Base-by-base conservation (phyloP, 1,284 basidiomycete species). In the Tylopilus orsonianus region DNA sequence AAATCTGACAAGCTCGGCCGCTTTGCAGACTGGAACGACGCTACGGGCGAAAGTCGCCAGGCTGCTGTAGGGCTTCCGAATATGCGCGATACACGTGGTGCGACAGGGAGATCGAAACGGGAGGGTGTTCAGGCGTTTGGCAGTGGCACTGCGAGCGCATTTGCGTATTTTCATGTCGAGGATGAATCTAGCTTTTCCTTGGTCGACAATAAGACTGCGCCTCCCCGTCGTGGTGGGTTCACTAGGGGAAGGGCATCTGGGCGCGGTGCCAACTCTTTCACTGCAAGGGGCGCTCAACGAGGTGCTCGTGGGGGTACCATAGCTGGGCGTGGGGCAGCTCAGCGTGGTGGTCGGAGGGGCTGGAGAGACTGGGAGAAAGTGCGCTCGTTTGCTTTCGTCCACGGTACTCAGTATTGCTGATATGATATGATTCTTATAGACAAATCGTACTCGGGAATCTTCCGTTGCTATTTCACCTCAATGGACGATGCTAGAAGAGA, bases 1-100 rank as follows among this genome's bases (percentile, higher is more conserved):
- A 98, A 98, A 83, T 88, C 91, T 48, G 96, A 99, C 79, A 98
- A 97, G 72, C 85, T 99, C 53, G 93, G 93, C 48, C 89, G 95
- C 52, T 93, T 99, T 66, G 96, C 96, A 50, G 96, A 99, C 76
- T 99, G 96, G 95, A 96, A 93, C 69, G 87, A 91, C 66, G 68
- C 80, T 24, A 78, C 85, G 23, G 67, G 76, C 42, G 86, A 87
- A 57, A 77, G 71, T 50, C 81, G 85, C 32, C 85, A 83, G 58
- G 63, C 77, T 34, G 70, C 80, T 44, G 65, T 75, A 36, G 82
- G 82, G 35, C 62, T 71, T 36, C 70, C 80, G 22, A 65, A 71
- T 24, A 69, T 77, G 22, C 77, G 80, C 54, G 73, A 71, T 44
- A 49, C 71, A 26, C 80, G 84, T 44, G 72, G 72, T 46, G 70